phyloP scores from a whole-genome alignment of 352 stramenopile genomes.

The Phytophthora syringae region DNA sequence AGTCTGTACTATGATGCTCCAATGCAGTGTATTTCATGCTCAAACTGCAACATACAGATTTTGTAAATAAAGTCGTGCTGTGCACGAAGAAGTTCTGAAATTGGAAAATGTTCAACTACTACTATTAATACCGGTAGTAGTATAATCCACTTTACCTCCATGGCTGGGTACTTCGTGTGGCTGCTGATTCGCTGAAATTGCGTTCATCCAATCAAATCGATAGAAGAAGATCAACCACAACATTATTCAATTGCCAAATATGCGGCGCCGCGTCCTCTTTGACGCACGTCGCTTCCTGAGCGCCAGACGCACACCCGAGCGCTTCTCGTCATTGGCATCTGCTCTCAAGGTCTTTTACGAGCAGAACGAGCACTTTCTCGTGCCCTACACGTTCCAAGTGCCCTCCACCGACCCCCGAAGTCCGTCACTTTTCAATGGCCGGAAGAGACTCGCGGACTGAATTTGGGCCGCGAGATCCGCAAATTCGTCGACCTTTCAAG shows the following conservation, averaged over 20 bases:
- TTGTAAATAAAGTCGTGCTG: no score
- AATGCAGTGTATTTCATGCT: no score
- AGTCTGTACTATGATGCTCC: no score
- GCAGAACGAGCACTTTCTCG: constrained; percentile 50
- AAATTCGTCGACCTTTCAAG: constrained; percentile 30
- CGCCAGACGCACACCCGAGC: constrained; percentile 13
- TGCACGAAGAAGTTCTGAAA: no score
- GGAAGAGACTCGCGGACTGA: constrained; percentile 39
- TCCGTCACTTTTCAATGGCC: constrained; percentile 36
- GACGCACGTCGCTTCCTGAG: constrained; percentile 27
- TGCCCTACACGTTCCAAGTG: constrained; percentile 48
- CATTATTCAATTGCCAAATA: neutral
- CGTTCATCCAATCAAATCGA: neutral
- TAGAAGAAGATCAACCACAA: neutral
- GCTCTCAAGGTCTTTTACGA: constrained; percentile 46
- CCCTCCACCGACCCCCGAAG: constrained; percentile 16
- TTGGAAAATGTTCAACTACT: no score
- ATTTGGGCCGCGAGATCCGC: constrained; percentile 45
- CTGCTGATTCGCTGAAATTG: neutral
- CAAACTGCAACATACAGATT: no score
- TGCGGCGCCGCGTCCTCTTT: constrained; percentile 7
- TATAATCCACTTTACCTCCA: no score
- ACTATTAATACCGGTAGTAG: no score
- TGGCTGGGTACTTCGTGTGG: no score
- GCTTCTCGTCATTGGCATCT: constrained; percentile 26